These are phyloP conservation scores for Salix exigua DNA, from an alignment of 345 rosid species.

Conservation along the genomic window DNA sequence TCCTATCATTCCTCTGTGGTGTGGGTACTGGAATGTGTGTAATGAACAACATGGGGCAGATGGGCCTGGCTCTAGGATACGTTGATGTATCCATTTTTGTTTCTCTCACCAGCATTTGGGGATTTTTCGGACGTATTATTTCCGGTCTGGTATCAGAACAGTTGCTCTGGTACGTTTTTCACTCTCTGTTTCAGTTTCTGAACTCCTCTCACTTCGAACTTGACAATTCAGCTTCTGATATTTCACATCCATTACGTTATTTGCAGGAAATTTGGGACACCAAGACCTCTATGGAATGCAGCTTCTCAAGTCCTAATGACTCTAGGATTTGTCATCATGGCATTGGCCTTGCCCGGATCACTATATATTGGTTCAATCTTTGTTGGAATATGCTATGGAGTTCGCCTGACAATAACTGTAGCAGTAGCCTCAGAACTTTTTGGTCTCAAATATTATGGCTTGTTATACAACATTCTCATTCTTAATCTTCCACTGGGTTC, in stretches of 20 bases:
- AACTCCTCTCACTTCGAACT: neutral
- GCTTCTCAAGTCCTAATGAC: slow-evolving; percentile 49
- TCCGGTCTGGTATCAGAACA: slow-evolving; percentile 50
- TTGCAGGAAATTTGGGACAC: slow-evolving; percentile 41
- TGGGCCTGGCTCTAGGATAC: slow-evolving; percentile 55
- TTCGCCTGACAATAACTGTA: slow-evolving; percentile 42
- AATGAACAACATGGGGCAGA: slow-evolving; percentile 66
- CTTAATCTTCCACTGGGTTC: slow-evolving; percentile 52
- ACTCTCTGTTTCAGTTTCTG: neutral
- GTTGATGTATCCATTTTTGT: slow-evolving; percentile 46
- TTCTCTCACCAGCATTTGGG: slow-evolving; percentile 61
- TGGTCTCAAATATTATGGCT: slow-evolving; percentile 52
- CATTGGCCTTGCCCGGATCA: slow-evolving; percentile 52
- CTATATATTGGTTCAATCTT: slow-evolving; percentile 51
- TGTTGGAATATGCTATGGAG: slow-evolving; percentile 56
- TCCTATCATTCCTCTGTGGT: slow-evolving; percentile 51
- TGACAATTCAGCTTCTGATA: neutral
- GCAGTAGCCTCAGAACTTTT: slow-evolving; percentile 57
- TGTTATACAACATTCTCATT: slow-evolving; percentile 47
- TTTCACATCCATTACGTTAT: neutral
- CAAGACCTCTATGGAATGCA: slow-evolving; percentile 57
- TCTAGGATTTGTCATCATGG: slow-evolving; percentile 44
- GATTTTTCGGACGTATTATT: slow-evolving; percentile 53
- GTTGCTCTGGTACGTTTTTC: slow-evolving; percentile 30
- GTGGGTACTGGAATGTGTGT: slow-evolving; percentile 56